A percentile compares a stretch with the other conserved stretches of the same genome.
Conservation (phyloP, 1,139 yeast genomes). For the Sugiyamaella sp. region DNA sequence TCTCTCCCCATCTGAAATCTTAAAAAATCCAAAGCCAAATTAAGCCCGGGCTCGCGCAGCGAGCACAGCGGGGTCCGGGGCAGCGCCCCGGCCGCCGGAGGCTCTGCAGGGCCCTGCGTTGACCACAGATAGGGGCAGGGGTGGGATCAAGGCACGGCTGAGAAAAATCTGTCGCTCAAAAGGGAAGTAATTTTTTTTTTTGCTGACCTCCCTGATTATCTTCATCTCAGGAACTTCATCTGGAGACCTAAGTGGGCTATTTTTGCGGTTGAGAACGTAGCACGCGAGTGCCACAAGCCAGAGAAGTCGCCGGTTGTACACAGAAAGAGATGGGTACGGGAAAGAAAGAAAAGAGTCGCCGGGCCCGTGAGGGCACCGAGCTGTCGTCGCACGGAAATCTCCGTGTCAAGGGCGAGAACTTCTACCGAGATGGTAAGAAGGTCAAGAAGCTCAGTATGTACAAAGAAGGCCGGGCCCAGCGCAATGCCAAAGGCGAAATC, state of each 20-base stretch:
- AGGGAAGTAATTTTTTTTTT: conserved; percentile 6
- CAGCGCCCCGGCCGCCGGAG: conserved; percentile 2
- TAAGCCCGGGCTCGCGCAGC: neutral
- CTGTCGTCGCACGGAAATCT: conserved; percentile 69
- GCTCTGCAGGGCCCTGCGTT: neutral
- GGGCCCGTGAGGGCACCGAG: conserved; percentile 76
- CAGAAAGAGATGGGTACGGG: conserved; percentile 73
- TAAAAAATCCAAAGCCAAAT: no score
- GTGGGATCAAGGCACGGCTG: conserved; percentile 5
- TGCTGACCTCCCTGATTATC: neutral
- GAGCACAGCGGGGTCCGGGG: conserved; percentile 4
- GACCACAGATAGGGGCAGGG: conserved; percentile 15
- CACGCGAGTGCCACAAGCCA: no score
- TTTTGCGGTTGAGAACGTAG: neutral
- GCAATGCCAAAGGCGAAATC: conserved; percentile 87
- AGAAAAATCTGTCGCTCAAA: conserved; percentile 9
- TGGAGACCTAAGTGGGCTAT: neutral
- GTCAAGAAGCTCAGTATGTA: conserved; percentile 91
- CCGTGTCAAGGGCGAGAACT: conserved; percentile 95
- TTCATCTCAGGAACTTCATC: neutral
- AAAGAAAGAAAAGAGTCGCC: conserved; percentile 87
- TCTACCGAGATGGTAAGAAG: conserved; percentile 88
- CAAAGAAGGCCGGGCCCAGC: conserved; percentile 83
- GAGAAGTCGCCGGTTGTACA: neutral
- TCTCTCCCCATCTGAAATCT: no score